A percentile compares a stretch with the other conserved stretches of the same genome.
Evolutionary conservation across 257 asterid genomes (phyloP).

Genomic region (Gentiana straminea): DNA sequence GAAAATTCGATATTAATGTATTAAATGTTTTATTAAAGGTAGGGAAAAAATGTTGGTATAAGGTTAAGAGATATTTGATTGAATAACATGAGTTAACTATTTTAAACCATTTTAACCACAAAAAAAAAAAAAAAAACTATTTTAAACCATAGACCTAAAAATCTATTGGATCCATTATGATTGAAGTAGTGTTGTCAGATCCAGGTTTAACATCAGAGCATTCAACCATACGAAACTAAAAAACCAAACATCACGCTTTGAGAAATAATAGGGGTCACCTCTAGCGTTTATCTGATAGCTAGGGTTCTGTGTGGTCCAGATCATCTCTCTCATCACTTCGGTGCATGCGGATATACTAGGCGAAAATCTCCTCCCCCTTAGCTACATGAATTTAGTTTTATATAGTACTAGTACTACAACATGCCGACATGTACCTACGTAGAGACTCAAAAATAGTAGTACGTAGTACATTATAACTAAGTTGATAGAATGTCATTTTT

Average conservation of each 20-base stretch:
- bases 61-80: too few species aligned
- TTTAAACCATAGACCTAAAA: too few species aligned
- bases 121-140: too few species aligned
- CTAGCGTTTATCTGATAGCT: background rate
- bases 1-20: too few species aligned
- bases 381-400: constrained; percentile 31
- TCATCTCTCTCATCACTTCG: too few species aligned
- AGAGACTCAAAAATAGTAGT: constrained; percentile 7
- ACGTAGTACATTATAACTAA: constrained; percentile 4
- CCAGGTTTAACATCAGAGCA: background rate
- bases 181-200: too few species aligned
- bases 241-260: background rate
- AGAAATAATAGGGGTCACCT: background rate
- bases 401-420: constrained; percentile 14
- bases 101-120: too few species aligned
- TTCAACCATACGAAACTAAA: background rate
- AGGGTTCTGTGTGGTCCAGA: background rate
- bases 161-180: too few species aligned
- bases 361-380: background rate
- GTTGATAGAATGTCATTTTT: constrained; percentile 77
- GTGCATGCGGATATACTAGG: too few species aligned
- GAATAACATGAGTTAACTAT: too few species aligned
- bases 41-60: too few species aligned
- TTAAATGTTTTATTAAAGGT: too few species aligned
- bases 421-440: constrained; percentile 25